Evolutionary conservation across 2,329 filamentous ascomycete species (phyloP), one percentile per base, ranked within the genome.

Genomic region (Bipolaris zeicola): DNA sequence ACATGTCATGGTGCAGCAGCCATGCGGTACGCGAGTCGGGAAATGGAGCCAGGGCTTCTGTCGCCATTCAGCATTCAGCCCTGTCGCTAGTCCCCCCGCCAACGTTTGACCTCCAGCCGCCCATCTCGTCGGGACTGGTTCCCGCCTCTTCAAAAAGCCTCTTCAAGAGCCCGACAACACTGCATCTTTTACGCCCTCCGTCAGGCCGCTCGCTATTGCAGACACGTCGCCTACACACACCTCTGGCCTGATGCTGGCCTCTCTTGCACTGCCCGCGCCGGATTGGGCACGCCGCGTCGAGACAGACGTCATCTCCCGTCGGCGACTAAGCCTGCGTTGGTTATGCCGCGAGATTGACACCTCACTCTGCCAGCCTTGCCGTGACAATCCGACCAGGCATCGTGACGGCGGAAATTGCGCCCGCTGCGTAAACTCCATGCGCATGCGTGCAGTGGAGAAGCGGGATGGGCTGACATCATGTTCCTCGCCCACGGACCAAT

Each of bases 1-100:
- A 59, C 60, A 68, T 68, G 69, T 73, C 71, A 72, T 70, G 61
- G 44, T 69, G 70, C 70, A 69, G 51, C 24, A 58, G 24, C 58
- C 52, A 54, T 60, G 55, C 63, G 57, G 61, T 61, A 55, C 45
- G 56, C 46, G 55, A 50, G 55, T 60, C 62, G 56, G 45, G 36
- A 26, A 49, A 57, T 61, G 68, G 63, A 67, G 63, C 68, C 67
- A 66, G 67, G 66, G 26, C 26, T 3, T 28, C 26, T 28, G 26
- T 28, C 26, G 26, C 26, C 26, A 28, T 28, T 28, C 26, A 28
- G 26, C 26, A 28, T 52, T 63, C 66, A 68, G 61, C 65, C 64
- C 62, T 62, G 57, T 34, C 52, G 22, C 49, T 44, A 58, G 62
- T 46, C 59, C 60, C 61, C 58, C 55, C 58, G 65, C 65, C 63